phyloP scores from a whole-genome alignment of 805 yeast genomes.

The Starmerella apis region DNA sequence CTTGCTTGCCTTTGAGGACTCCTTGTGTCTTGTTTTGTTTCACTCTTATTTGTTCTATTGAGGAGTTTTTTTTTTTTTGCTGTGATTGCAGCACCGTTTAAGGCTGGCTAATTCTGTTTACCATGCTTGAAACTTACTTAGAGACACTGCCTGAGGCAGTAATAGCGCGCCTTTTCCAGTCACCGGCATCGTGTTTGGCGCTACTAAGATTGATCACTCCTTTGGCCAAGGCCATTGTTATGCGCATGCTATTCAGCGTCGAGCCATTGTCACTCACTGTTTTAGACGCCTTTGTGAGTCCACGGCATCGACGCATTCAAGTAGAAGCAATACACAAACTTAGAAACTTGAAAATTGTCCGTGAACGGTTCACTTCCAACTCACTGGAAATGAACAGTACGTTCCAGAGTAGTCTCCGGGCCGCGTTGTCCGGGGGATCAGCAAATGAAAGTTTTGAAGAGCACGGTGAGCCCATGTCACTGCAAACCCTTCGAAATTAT shows the following conservation, averaged over 20 bases:
- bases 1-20: too few species aligned
- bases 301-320: slow-evolving; percentile 42
- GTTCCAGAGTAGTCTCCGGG: slow-evolving; percentile 64
- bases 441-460: slow-evolving; percentile 69
- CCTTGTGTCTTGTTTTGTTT: too few species aligned
- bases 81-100: too few species aligned
- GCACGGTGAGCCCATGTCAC: slow-evolving; percentile 32
- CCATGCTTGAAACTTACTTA: slow-evolving; percentile 61
- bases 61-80: too few species aligned
- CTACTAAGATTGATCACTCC: slow-evolving; percentile 83
- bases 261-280: slow-evolving; percentile 56
- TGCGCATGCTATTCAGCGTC: slow-evolving; percentile 77
- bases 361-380: slow-evolving; percentile 41
- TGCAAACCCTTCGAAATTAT: slow-evolving; percentile 57
- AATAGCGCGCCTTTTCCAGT: slow-evolving; percentile 69
- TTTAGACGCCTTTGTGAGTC: slow-evolving; percentile 65
- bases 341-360: slow-evolving; percentile 62
- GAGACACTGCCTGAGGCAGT: slow-evolving; percentile 82
- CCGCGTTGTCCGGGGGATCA: slow-evolving; percentile 73
- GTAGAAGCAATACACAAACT: slow-evolving; percentile 72
- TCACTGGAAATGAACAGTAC: slow-evolving; percentile 53
- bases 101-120: too few species aligned
- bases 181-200: slow-evolving; percentile 91
- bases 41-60: too few species aligned
- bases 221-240: slow-evolving; percentile 75